Base-by-base conservation (phyloP, 2,329 filamentous ascomycete genomes). In the Ophiobolus disseminans region DNA sequence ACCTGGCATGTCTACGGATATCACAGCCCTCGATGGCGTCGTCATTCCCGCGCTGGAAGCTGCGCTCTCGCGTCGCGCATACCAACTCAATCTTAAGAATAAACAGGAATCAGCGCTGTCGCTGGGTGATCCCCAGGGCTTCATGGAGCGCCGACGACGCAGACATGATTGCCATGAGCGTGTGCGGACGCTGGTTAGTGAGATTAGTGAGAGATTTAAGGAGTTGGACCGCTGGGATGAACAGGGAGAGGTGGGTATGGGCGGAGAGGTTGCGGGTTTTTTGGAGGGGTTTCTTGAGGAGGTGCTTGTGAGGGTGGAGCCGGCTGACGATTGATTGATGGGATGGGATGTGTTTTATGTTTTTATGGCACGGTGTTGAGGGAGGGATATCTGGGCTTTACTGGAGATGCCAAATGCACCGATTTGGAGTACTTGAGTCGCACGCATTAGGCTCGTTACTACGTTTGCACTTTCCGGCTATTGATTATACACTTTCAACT, bases 271-370 rank as follows among this genome's bases (percentile, higher is more conserved):
- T 2, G 86, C 86, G 35, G 90, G 89, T 1, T 95, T 97, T 61
- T 75, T 97, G 6, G 94, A 99, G 72, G 93, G 92, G 0, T 84
- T 97, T 55, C 77, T 99, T 25, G 94, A 99, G 72, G 94, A 99
- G 78, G 88, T 99, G 19, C 77, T 99, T 17, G 91, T 97, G 26
- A 79, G 94, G 46, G 90, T 97, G 11, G 93, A 97, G 76, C 90
- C 92, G 3, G 80, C 91, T 53, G 90, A 94, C 63, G 89, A 91
- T 60, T 70, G 40, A 50, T 3, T 5, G n/a, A 14, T 14, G 11
- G 32, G 10, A 21, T 4, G 23, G 2, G 8, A 37, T 30, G 22
- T 21, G 20, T 30, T 31, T 11, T 13, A 36, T 4, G 32, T 36
- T 21, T 44, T 13, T 20, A 23, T 32, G 22, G 9, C 13, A 28